Base-by-base conservation (phyloP, 2,329 filamentous ascomycete genomes). In the Calycina marina region DNA sequence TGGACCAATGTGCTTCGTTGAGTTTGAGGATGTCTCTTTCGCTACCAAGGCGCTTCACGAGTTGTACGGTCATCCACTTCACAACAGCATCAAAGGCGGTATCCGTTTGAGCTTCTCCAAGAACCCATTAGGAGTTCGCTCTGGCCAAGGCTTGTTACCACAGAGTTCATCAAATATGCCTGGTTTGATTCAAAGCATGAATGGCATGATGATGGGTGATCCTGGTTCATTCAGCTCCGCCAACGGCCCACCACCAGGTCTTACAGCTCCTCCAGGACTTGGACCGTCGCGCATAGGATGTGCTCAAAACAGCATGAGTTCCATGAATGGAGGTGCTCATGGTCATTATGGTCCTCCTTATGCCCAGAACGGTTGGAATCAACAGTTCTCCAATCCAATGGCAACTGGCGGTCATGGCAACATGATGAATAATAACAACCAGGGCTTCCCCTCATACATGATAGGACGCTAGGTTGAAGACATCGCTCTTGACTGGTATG, bases 1-100 rank as follows among this genome's bases (percentile, higher is more conserved):
- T 46, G 88, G 88, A 0, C 88, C 88, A 2, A 96, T 96, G 86
- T 96, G 90, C 53, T 96, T 96, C 55, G 90, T 98, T 22, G 90
- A 98, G 56, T 98, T 96, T 46, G 88, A 96, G 49, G 86, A 94
- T 48, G 69, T 93, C 8, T 80, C 82, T 2, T 88, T 84, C 49
- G 88, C 90, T 1, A 94, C 88, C 25, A 93, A 90, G 56, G 79
- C 86, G 1, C 66, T 96, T 3, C 74, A 86, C 42, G 84, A 94
- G 35, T 66, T 96, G 1, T 94, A 96, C 49, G 90, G 90, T 0
- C 73, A 79, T 30, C 74, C 72, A 30, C 67, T 96, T 18, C 84
- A 86, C 52, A 94, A 93, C 57, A 93, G 85, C 49, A 71, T 84
- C 50, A 94, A 93, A 54, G 88, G 88, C 5, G 90, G 90, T 18